phyloP scores from a whole-genome alignment of 176 grass and related monocot species.

The Rhipidocladum racemiflorum region DNA sequence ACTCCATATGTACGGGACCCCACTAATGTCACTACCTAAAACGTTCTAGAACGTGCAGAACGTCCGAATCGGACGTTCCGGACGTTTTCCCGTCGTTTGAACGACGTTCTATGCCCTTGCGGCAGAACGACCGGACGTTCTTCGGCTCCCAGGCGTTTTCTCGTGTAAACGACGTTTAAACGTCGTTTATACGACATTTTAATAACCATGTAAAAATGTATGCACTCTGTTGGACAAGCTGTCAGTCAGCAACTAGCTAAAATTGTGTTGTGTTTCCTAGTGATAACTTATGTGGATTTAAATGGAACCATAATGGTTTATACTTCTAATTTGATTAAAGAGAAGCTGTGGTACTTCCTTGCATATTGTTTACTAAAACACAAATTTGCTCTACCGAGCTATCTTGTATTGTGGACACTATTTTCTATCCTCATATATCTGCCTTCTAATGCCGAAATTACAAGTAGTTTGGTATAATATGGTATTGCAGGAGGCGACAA shows the following conservation, averaged over 20 bases:
- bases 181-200: no score
- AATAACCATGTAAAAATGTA: background rate
- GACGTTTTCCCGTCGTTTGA: no score
- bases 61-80: no score
- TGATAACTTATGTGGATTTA: background rate
- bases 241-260: background rate
- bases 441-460: background rate
- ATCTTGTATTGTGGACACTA: background rate
- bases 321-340: background rate
- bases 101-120: no score
- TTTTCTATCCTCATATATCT: background rate
- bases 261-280: background rate
- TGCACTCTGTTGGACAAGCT: background rate
- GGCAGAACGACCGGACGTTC: no score
- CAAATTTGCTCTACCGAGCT: background rate
- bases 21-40: no score
- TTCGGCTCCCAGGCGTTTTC: no score
- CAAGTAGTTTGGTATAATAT: conserved; percentile 3
- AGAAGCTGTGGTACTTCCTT: background rate
- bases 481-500: conserved; percentile 76
- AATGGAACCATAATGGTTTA: background rate
- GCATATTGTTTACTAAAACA: background rate
- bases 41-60: no score
- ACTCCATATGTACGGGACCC: no score
- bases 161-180: no score